A percentile compares a stretch with the other conserved stretches of the same genome.
Evolutionary conservation across 2,329 filamentous ascomycete genomes (phyloP).

Genomic region (Hymenoscyphus fructigenus): DNA sequence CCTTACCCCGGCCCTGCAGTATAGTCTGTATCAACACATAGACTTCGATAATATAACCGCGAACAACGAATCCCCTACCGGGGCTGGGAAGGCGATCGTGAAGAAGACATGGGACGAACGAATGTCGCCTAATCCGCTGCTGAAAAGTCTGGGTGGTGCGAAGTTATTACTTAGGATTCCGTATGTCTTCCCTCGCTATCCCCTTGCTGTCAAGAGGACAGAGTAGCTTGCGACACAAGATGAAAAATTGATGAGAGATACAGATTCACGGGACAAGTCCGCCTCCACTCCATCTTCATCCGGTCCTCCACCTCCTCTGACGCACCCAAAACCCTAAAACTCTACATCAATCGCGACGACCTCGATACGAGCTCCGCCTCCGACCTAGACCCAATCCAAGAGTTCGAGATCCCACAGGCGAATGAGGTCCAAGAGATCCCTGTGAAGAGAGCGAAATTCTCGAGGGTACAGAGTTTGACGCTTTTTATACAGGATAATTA

Average conservation of each 20-base stretch:
- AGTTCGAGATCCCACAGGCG: slow-evolving; percentile 73
- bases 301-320: slow-evolving; percentile 70
- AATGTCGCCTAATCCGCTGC: slow-evolving; percentile 67
- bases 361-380: slow-evolving; percentile 80
- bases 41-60: slow-evolving; percentile 83
- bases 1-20: slow-evolving; percentile 86
- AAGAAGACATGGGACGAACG: slow-evolving; percentile 91
- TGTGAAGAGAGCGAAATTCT: slow-evolving; percentile 85
- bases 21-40: slow-evolving; percentile 88
- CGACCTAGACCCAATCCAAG: slow-evolving; percentile 70
- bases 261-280: slow-evolving; percentile 91
- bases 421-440: slow-evolving; percentile 83
- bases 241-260: slow-evolving; percentile 10
- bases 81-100: slow-evolving; percentile 71
- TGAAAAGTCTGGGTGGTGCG: slow-evolving; percentile 78
- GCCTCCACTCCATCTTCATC: slow-evolving; percentile 84
- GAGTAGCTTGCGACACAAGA: too few species aligned
- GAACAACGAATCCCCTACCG: slow-evolving; percentile 73
- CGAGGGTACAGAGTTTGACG: slow-evolving; percentile 75
- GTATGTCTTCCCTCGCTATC: slow-evolving; percentile 63
- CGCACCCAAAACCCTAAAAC: slow-evolving; percentile 79
- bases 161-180: slow-evolving; percentile 91
- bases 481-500: slow-evolving; percentile 95
- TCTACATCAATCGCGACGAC: slow-evolving; percentile 84
- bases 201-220: too few species aligned